Evolutionary conservation across 768 basidiomycete species (phyloP).

Genomic region (Mycena maculata): DNA sequence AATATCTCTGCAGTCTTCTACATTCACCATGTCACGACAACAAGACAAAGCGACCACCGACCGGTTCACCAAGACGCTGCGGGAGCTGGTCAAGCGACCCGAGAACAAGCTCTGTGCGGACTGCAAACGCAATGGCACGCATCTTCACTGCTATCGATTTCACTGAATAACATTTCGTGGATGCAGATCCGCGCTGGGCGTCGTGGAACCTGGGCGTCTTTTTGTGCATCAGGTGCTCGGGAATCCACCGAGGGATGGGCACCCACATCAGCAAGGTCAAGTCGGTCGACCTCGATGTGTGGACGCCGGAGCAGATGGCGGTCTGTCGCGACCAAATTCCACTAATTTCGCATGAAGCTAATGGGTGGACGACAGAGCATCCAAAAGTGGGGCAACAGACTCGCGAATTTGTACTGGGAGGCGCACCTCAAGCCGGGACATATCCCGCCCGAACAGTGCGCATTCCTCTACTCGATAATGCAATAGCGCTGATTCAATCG

Average conservation of each 20-base stretch:
- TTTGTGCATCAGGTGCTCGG: conserved; percentile 96
- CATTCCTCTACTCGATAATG: conserved; percentile 29
- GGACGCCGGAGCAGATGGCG: conserved; percentile 98
- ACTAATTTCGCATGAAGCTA: neutral
- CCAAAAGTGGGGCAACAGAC: conserved; percentile 93
- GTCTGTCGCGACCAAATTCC: conserved; percentile 53
- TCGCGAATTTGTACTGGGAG: conserved; percentile 97
- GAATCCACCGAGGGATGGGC: conserved; percentile 97
- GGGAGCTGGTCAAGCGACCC: conserved; percentile 88
- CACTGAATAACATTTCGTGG: conserved; percentile 21
- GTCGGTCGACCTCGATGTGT: conserved; percentile 96
- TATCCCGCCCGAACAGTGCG: conserved; percentile 93
- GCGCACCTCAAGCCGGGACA: conserved; percentile 94
- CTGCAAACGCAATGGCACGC: conserved; percentile 94
- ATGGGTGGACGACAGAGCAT: conserved; percentile 49
- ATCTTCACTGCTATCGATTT: conserved; percentile 17
- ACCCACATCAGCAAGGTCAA: conserved; percentile 98
- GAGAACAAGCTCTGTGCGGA: conserved; percentile 97
- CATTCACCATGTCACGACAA: too few species aligned
- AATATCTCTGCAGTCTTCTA: too few species aligned
- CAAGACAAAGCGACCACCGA: conserved; percentile 92
- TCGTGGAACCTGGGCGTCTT: conserved; percentile 97
- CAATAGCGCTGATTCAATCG: neutral
- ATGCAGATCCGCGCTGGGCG: conserved; percentile 94
- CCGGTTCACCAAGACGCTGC: conserved; percentile 77